phyloP scores from a whole-genome alignment of 2,329 filamentous ascomycete genomes.

The Talaromyces rugulosus region DNA sequence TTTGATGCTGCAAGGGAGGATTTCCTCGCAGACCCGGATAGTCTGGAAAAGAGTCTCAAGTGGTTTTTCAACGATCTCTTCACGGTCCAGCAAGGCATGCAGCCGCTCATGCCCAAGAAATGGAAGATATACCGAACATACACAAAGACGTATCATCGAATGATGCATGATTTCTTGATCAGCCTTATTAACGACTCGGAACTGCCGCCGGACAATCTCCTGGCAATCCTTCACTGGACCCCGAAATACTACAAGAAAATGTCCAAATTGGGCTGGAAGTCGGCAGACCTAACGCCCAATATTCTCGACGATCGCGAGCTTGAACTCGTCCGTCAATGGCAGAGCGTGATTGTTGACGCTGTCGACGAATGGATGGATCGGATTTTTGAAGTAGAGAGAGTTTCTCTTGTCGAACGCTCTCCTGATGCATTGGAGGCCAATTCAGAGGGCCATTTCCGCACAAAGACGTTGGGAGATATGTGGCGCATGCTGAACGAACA shows the following conservation, averaged over 20 bases:
- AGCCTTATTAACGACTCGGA: constrained; percentile 78
- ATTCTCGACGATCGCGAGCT: constrained; percentile 85
- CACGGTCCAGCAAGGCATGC: constrained; percentile 90
- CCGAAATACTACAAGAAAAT: constrained; percentile 97
- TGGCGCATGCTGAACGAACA: constrained; percentile 98
- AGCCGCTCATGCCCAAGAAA: constrained; percentile 85
- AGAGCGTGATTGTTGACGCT: constrained; percentile 89
- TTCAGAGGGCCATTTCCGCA: constrained; percentile 86
- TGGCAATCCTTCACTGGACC: constrained; percentile 91
- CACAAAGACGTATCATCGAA: constrained; percentile 80
- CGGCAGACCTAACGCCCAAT: constrained; percentile 75
- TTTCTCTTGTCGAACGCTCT: constrained; percentile 73
- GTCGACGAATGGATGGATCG: constrained; percentile 97
- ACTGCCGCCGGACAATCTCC: constrained; percentile 78
- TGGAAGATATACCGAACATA: constrained; percentile 95
- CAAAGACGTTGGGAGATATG: constrained; percentile 85
- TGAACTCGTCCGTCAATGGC: constrained; percentile 89
- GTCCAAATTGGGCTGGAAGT: constrained; percentile 76
- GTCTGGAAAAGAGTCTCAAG: constrained; percentile 79
- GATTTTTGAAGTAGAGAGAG: constrained; percentile 77
- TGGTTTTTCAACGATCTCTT: constrained; percentile 99
- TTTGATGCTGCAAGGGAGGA: constrained; percentile 67
- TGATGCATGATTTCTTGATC: constrained; percentile 93
- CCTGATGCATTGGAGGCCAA: constrained; percentile 80
- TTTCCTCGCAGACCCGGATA: constrained; percentile 78